A percentile compares a stretch with the other conserved stretches of the same genome.
Evolutionary conservation across 1,284 basidiomycete genomes (phyloP).

Genomic region (Ganoderma sinense): DNA sequence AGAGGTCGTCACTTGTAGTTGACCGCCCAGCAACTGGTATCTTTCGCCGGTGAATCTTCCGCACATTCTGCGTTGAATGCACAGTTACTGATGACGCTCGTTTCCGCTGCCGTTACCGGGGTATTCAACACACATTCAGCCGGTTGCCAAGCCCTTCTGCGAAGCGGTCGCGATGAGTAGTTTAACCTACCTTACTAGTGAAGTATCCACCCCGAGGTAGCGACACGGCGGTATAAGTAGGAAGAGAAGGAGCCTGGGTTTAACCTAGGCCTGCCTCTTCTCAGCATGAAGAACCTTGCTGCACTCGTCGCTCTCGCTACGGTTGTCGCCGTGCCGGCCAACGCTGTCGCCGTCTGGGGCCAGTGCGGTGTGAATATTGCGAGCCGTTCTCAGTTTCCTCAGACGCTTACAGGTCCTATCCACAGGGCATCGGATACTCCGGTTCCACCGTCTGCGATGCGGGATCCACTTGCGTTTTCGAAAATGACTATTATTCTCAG

Average conservation of each 20-base stretch:
- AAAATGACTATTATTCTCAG: slow-evolving; percentile 37
- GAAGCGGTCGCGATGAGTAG: not conserved
- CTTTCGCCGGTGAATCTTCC: slow-evolving; percentile 10
- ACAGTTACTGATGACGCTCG: not conserved
- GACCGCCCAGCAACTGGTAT: not conserved
- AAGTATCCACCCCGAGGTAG: slow-evolving; percentile 1
- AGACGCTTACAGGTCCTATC: not conserved
- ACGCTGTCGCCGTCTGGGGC: slow-evolving; percentile 37
- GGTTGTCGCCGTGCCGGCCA: slow-evolving; percentile 30
- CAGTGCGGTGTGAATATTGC: slow-evolving; percentile 28
- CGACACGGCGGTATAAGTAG: slow-evolving; percentile 12
- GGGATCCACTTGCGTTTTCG: slow-evolving; percentile 28
- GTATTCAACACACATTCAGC: not conserved
- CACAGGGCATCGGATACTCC: slow-evolving; percentile 32
- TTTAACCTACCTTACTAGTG: too few relatives aligned
- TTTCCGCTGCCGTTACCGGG: slow-evolving; percentile 6
- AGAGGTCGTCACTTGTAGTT: not conserved
- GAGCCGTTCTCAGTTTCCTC: not conserved
- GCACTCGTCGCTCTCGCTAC: slow-evolving; percentile 38
- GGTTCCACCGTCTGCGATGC: slow-evolving; percentile 35
- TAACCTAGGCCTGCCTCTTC: not conserved
- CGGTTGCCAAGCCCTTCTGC: not conserved
- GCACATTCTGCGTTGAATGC: slow-evolving; percentile 22
- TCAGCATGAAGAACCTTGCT: slow-evolving; percentile 36
- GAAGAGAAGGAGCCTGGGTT: too few relatives aligned